A percentile compares a stretch with the other conserved stretches of the same genome.
These are phyloP conservation scores for Rhodotorula sp. DNA, from an alignment of 1,284 basidiomycete genomes.

Conservation along the genomic window DNA sequence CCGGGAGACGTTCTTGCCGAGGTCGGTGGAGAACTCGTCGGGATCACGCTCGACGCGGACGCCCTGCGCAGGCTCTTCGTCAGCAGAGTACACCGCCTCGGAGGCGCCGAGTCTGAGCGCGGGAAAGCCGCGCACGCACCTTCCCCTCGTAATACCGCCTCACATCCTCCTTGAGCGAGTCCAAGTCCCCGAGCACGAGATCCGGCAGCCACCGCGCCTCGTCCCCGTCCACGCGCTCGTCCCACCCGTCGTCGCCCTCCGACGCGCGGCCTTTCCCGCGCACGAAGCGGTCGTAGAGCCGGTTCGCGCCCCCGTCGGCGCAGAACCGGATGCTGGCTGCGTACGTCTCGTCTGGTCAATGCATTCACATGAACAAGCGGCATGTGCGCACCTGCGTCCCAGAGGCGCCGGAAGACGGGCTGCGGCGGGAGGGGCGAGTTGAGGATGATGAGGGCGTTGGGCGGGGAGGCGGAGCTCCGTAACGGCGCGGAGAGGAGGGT, in stretches of 20 bases:
- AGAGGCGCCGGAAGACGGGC: conserved; percentile 66
- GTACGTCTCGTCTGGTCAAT: not conserved
- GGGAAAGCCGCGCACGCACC: conserved; percentile 53
- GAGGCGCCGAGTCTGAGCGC: too few relatives aligned
- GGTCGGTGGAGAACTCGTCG: conserved; percentile 84
- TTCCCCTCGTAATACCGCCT: conserved; percentile 65
- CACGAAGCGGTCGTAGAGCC: conserved; percentile 68
- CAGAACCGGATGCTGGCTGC: conserved; percentile 58
- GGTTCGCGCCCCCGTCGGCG: conserved; percentile 93
- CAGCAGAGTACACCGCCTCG: not conserved
- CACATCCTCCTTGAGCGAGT: conserved; percentile 79
- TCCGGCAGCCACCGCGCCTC: conserved; percentile 69
- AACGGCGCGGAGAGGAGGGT: conserved; percentile 14
- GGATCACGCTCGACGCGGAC: conserved; percentile 68
- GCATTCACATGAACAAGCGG: conserved; percentile 33
- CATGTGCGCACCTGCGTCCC: conserved; percentile 62
- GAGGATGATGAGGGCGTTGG: conserved; percentile 72
- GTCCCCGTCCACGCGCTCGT: conserved; percentile 9
- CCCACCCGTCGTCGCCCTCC: conserved; percentile 11
- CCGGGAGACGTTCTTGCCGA: conserved; percentile 83
- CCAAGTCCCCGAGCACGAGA: conserved; percentile 89
- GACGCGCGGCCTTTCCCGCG: conserved; percentile 15
- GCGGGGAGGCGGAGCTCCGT: not conserved
- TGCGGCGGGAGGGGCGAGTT: conserved; percentile 76
- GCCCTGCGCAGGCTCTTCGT: conserved; percentile 55